Evolutionary conservation across 2,329 filamentous ascomycete genomes (phyloP).

Genomic region (Neofusicoccum umdonicola): DNA sequence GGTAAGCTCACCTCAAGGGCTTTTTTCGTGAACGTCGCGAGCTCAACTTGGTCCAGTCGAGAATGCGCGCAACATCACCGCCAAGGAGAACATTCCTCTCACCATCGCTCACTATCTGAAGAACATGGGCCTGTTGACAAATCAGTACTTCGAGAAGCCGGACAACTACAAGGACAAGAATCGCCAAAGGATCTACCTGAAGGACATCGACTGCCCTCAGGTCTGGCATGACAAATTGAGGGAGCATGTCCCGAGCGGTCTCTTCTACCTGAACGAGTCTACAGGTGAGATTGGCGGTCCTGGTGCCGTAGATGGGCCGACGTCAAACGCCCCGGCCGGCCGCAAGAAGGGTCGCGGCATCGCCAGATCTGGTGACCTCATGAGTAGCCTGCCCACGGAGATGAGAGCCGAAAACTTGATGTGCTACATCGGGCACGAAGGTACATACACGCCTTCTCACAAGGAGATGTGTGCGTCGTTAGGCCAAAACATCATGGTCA

Average conservation of each 20-base stretch:
- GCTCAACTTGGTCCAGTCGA: constrained; percentile 59
- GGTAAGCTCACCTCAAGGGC: constrained; percentile 51
- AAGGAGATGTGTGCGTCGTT: constrained; percentile 96
- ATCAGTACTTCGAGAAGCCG: constrained; percentile 69
- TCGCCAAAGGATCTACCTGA: constrained; percentile 86
- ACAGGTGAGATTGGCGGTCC: constrained; percentile 58
- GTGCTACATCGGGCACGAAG: constrained; percentile 98
- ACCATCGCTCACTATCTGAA: constrained; percentile 87
- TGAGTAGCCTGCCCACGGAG: constrained; percentile 81
- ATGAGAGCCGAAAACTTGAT: constrained; percentile 97
- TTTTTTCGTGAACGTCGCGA: constrained; percentile 20
- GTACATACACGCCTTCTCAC: constrained; percentile 92
- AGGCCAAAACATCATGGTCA: constrained; percentile 98
- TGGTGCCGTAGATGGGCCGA: constrained; percentile 51
- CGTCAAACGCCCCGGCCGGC: constrained; percentile 40
- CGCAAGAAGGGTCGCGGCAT: constrained; percentile 56
- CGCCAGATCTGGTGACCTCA: constrained; percentile 81
- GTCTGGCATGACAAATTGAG: constrained; percentile 82
- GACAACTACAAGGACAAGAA: constrained; percentile 75
- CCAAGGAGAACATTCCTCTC: constrained; percentile 73
- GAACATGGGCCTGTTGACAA: constrained; percentile 78
- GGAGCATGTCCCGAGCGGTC: constrained; percentile 71
- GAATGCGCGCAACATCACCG: constrained; percentile 75
- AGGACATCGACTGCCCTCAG: constrained; percentile 91
- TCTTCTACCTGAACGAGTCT: constrained; percentile 89